Evolutionary conservation across 2,329 filamentous ascomycete species (phyloP).

Genomic region (Bimuria novae-zelandiae): DNA sequence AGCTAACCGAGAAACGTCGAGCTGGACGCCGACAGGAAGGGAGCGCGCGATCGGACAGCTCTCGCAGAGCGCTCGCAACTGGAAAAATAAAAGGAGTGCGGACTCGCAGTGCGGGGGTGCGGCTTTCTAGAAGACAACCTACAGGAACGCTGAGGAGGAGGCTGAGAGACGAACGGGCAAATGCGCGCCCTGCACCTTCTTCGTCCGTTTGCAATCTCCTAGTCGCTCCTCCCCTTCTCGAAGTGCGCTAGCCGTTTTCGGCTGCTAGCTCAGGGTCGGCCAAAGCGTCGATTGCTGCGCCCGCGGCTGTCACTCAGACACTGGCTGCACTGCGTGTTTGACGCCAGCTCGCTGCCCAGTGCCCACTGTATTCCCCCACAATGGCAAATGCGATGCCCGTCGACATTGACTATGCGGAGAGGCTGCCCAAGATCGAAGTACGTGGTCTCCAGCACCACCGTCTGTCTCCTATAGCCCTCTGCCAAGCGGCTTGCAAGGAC

Average conservation of each 20-base stretch:
- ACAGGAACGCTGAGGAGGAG: neutral
- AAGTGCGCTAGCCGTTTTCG: constrained; percentile 6
- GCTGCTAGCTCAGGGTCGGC: neutral
- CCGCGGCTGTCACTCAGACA: constrained; percentile 22
- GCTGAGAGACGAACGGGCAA: neutral
- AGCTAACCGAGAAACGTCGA: constrained; percentile 39
- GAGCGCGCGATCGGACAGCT: neutral
- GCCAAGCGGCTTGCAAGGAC: constrained; percentile 32
- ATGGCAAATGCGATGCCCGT: constrained; percentile 24
- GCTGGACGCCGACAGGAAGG: constrained; percentile 11
- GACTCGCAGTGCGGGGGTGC: neutral
- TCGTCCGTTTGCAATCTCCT: constrained; percentile 19
- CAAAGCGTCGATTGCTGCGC: neutral
- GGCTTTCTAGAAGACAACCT: neutral
- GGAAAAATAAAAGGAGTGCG: neutral
- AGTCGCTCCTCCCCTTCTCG: constrained; percentile 9
- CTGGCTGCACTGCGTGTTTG: constrained; percentile 18
- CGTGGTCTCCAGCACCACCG: constrained; percentile 21
- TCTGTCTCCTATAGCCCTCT: neutral
- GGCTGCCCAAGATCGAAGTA: constrained; percentile 53
- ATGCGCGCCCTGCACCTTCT: constrained; percentile 11
- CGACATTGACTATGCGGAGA: constrained; percentile 36
- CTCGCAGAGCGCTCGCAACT: neutral
- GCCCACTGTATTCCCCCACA: constrained; percentile 1
- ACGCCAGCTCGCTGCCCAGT: constrained; percentile 24